These are phyloP conservation scores for Aspergillus carlsbadensis DNA, from an alignment of 495 filamentous ascomycete species.

Conservation along the genomic window DNA sequence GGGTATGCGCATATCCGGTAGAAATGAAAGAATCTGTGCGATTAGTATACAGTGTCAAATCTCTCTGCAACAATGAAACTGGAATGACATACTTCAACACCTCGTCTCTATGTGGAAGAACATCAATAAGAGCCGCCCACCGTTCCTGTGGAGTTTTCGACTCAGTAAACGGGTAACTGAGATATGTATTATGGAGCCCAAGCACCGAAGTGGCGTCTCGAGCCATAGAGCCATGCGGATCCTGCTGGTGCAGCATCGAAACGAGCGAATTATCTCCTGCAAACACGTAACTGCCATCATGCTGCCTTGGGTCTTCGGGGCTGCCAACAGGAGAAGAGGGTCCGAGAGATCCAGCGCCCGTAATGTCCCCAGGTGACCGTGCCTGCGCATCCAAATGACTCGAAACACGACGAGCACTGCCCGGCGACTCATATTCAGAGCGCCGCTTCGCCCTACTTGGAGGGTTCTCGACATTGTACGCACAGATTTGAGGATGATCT, in stretches of 20 bases:
- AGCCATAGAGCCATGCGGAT: conserved; percentile 48
- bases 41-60: conserved; percentile 1
- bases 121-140: conserved; percentile 28
- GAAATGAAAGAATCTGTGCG: conserved; percentile 43
- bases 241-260: conserved; percentile 46
- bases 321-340: neutral
- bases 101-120: conserved; percentile 31
- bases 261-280: conserved; percentile 40
- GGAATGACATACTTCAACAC: conserved; percentile 31
- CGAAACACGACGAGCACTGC: neutral
- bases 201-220: conserved; percentile 48
- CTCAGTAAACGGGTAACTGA: conserved; percentile 65
- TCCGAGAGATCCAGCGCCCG: neutral
- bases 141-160: conserved; percentile 27
- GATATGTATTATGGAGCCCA: conserved; percentile 69
- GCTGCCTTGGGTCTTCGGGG: neutral
- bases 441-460: too few relatives aligned
- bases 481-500: conserved; percentile 38
- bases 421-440: neutral
- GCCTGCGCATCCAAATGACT: neutral
- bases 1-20: conserved; percentile 50
- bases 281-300: conserved; percentile 36
- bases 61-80: neutral
- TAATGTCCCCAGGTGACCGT: neutral
- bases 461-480: conserved; percentile 21